phyloP scores from a whole-genome alignment of 2,329 filamentous ascomycete species.

The Aureobasidium mangrovei region DNA sequence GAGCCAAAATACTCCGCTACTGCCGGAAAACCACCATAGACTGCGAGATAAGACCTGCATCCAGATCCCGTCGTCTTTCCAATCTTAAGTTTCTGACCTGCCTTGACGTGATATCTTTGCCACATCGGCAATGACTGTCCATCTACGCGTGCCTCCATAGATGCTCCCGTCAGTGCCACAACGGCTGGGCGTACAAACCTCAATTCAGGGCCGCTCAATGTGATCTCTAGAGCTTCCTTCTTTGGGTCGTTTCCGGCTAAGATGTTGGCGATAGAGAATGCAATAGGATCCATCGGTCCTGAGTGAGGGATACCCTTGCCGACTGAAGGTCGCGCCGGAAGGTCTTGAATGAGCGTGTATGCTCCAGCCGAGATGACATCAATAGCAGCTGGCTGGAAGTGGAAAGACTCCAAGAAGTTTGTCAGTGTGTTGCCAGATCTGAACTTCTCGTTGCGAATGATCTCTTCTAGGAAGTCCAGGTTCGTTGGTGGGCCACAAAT shows the following conservation, averaged over 20 bases:
- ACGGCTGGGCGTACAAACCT: conserved; percentile 46
- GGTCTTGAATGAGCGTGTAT: conserved; percentile 52
- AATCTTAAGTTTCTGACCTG: conserved; percentile 46
- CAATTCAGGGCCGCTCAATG: conserved; percentile 50
- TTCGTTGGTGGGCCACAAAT: conserved; percentile 50
- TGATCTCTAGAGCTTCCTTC: conserved; percentile 50
- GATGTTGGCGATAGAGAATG: conserved; percentile 50
- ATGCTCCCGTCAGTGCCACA: conserved; percentile 49
- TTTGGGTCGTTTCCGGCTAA: conserved; percentile 48
- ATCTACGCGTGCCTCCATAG: conserved; percentile 45
- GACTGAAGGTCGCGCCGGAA: conserved; percentile 47
- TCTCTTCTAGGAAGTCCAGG: conserved; percentile 45
- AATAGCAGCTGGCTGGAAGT: conserved; percentile 43
- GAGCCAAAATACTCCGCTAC: conserved; percentile 50
- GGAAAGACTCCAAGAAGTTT: conserved; percentile 45
- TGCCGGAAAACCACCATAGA: conserved; percentile 46
- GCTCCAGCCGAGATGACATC: conserved; percentile 49
- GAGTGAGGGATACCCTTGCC: conserved; percentile 51
- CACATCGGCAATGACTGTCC: conserved; percentile 45
- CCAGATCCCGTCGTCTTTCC: conserved; percentile 46
- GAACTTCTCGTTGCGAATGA: conserved; percentile 42
- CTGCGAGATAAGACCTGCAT: conserved; percentile 50
- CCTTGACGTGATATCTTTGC: conserved; percentile 42
- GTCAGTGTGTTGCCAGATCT: conserved; percentile 46
- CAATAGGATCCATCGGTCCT: conserved; percentile 54